Evolutionary conservation across 2,329 filamentous ascomycete species (phyloP), one percentile per base, ranked within the genome.

Genomic region (Amauroascus verrucosus): DNA sequence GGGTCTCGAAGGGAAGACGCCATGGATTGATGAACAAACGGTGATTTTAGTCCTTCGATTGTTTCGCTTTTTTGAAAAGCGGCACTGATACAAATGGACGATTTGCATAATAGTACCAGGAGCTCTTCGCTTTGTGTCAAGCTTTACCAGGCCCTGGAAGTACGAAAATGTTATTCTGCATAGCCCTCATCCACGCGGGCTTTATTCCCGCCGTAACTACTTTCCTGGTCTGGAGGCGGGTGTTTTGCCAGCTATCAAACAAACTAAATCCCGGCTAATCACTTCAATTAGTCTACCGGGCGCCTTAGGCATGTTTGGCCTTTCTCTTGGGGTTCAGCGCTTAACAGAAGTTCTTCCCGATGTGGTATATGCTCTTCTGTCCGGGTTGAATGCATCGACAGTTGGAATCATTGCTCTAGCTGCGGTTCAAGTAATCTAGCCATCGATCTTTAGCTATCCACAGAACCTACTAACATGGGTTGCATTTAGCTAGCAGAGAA

Each of bases 401-500:
- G 85, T 88, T 0, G 85, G 85, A 0, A 79, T 88, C 26, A 81
- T 88, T 53, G 81, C 83, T 0, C 69, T 88, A 0, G 84, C 85
- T 1, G 85, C 83, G 0, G 80, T 86, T 16, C 70, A 73, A 59
- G 64, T 59, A 58, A 37, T 9, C 33, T 32, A 28, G 7, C 8
- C 30, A n/a, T 32, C 22, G 3, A 6, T n/a, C 22, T 20, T 13
- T n/a, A n/a, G n/a, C n/a, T n/a, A n/a, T n/a, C n/a, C n/a, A n/a
- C n/a, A n/a, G n/a, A n/a, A 16, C 7, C 8, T 20, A 38, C 48
- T 51, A 13, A 49, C 41, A 53, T 56, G 33, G n/a, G 45, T 32
- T 26, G n/a, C n/a, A 8, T 43, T 0, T 71, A 85, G 62, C 72
- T 88, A 0, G 77, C 83, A 0, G 72, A 81, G 13, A 86, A 86